Evolutionary conservation across 345 rosid species (phyloP), one percentile per base, ranked within the genome.

Genomic region (Geranium brycei): DNA sequence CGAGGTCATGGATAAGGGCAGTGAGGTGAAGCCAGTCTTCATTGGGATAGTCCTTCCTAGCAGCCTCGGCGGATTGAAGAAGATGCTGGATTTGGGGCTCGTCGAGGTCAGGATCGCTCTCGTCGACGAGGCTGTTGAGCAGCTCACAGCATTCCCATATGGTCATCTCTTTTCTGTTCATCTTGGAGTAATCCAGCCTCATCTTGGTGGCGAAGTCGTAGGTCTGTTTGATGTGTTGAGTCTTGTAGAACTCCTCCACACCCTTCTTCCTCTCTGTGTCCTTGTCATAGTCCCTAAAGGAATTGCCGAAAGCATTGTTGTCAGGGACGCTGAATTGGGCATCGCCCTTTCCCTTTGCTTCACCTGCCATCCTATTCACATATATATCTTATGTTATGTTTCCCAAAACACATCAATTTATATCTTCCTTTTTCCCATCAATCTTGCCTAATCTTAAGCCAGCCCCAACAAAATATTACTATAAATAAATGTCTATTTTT

Each of bases 121-220:
- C 83, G 60, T 86, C 88, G 19, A 82, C 86, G 0, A 83, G 83
- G 3, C 80, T 72, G 30, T 85, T 87, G 0, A 82, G 69, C 1
- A 84, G 78, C 62, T 84, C 87, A 28, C 90, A 87, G 63, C 93
- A 81, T 69, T 87, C 85, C 90, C 93, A 82, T 32, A 83, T 77
- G 66, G 83, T 77, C 85, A 83, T 86, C 13, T 59, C 82, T 15
- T 69, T 79, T 66, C 74, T 80, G 56, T 83, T 72, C 62, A 84
- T 55, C 65, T 77, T 79, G 13, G 70, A 76, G 63, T 84, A 87
- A 7, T 79, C 82, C 14, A 62, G 61, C 57, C 81, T 76, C 90
- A 81, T 81, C 70, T 72, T 74, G 68, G 7, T 59, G 73, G 83
- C 85, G 62, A 78, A 84, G 63, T 84, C 83, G 16, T 75, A 82